Conservation (phyloP, 768 basidiomycete genomes). For the Suillus fuscotomentosus region DNA sequence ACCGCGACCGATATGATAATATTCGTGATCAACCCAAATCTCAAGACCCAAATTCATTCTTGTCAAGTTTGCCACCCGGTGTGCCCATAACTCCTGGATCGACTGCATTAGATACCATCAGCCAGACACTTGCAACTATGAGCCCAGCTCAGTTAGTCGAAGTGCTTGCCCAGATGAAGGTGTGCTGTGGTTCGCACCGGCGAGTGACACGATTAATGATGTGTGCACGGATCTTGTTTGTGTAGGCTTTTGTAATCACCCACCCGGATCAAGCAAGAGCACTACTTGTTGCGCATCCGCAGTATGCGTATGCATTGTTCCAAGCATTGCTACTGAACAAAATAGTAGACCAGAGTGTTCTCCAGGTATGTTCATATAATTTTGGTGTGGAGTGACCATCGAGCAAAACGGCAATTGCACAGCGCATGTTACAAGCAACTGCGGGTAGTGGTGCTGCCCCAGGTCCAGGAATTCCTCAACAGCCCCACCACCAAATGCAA, state of each 20-base stretch:
- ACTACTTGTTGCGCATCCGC: slow-evolving; percentile 81
- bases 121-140: slow-evolving; percentile 80
- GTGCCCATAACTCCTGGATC: slow-evolving; percentile 69
- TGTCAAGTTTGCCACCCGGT: slow-evolving; percentile 73
- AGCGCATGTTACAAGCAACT: slow-evolving; percentile 54
- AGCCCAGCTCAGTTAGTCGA: slow-evolving; percentile 85
- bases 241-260: slow-evolving; percentile 86
- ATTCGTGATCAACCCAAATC: slow-evolving; percentile 30
- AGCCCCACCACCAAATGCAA: slow-evolving; percentile 30
- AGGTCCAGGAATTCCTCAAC: slow-evolving; percentile 25
- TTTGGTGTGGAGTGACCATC: slow-evolving; percentile 9
- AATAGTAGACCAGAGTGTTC: slow-evolving; percentile 84
- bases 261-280: slow-evolving; percentile 87
- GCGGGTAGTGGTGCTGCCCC: slow-evolving; percentile 25
- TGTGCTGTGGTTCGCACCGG: slow-evolving; percentile 35
- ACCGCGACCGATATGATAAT: slow-evolving; percentile 39
- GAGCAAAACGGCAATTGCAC: slow-evolving; percentile 16
- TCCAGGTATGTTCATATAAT: slow-evolving; percentile 60
- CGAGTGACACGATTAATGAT: slow-evolving; percentile 12
- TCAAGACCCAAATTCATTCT: slow-evolving; percentile 51
- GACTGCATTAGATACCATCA: slow-evolving; percentile 79
- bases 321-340: slow-evolving; percentile 92
- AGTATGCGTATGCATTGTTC: slow-evolving; percentile 94
- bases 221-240: slow-evolving; percentile 6
- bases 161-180: slow-evolving; percentile 98